phyloP scores from a whole-genome alignment of 2,329 filamentous ascomycete species.

The Colletotrichum sp. region DNA sequence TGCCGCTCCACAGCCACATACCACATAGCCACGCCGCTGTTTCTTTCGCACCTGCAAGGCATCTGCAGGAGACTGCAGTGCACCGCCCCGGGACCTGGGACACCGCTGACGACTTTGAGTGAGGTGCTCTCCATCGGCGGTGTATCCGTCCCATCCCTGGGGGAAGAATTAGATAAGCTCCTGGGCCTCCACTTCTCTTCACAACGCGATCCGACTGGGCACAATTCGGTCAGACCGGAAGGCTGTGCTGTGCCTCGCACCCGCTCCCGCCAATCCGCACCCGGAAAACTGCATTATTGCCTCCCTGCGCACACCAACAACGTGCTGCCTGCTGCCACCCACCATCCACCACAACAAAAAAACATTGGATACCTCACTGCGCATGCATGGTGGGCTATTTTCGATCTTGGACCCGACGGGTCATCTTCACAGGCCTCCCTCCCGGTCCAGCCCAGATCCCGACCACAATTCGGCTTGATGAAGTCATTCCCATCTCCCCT shows the following conservation, averaged over 20 bases:
- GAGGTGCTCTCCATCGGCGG: not conserved
- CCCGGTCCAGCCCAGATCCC: not conserved
- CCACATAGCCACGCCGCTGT: not conserved
- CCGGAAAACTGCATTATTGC: not conserved
- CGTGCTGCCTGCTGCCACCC: not conserved
- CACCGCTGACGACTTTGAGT: not conserved
- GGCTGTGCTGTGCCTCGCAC: not conserved
- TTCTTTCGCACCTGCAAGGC: not conserved
- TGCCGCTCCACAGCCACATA: constrained; percentile 10
- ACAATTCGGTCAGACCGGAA: not conserved
- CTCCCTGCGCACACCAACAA: not conserved
- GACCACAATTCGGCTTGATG: not conserved
- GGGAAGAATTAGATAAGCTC: not conserved
- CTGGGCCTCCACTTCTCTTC: not conserved
- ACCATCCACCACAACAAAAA: not conserved
- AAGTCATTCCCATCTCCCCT: not conserved
- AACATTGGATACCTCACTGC: not conserved
- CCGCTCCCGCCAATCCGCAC: not conserved
- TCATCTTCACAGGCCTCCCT: not conserved
- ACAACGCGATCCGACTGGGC: not conserved
- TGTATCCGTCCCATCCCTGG: not conserved
- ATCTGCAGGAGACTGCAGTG: not conserved
- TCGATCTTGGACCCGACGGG: not conserved
- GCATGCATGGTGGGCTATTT: constrained; percentile 4
- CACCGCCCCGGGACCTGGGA: not conserved